Base-by-base conservation (phyloP, 2,329 filamentous ascomycete genomes). In the Pyricularia pennisetigena region DNA sequence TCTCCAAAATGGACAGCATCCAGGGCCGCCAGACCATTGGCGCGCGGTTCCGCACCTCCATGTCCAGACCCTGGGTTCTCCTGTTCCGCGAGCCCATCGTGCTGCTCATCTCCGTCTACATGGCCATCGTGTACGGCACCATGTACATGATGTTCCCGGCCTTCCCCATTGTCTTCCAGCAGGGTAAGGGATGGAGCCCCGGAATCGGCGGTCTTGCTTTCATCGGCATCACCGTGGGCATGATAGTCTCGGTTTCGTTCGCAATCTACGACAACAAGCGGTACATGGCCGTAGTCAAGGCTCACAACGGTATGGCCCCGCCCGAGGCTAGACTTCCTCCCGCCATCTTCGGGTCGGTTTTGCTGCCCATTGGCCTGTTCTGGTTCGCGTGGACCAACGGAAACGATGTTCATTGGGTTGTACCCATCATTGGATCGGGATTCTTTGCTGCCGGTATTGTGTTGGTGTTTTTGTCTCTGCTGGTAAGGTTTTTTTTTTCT, bases 181-280 rank as follows among this genome's bases (percentile, higher is more conserved):
- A 90, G 59, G 76, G 85, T 69, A 90, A 94, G 23, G 92, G 92
- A 70, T 97, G 93, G 94, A 83, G 83, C 2, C 82, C 90, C 0
- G 89, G 91, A 0, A 78, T 90, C 49, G 87, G 89, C 0, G 93
- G 94, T 0, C 85, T 97, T 2, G 86, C 92, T 1, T 97, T 96
- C 77, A 74, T 89, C 6, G 94, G 90, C 59, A 85, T 92, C 41
- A 83, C 86, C 9, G 83, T 90, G 30, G 90, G 90, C 68, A 90
- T 91, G 82, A 72, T 88, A 4, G 67, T 80, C 8, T 86, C 86
- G 0, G 82, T 91, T 2, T 72, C 75, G 1, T 88, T 87, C 73
- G 82, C 82, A 71, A 77, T 83, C 61, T 82, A 77, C 71, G 83
- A 87, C 72, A 88, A 89, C 76, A 81, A 79, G 68, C 80, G 82